Conservation (phyloP, 2,329 filamentous ascomycete genomes). For the Colletotrichum tabaci region DNA sequence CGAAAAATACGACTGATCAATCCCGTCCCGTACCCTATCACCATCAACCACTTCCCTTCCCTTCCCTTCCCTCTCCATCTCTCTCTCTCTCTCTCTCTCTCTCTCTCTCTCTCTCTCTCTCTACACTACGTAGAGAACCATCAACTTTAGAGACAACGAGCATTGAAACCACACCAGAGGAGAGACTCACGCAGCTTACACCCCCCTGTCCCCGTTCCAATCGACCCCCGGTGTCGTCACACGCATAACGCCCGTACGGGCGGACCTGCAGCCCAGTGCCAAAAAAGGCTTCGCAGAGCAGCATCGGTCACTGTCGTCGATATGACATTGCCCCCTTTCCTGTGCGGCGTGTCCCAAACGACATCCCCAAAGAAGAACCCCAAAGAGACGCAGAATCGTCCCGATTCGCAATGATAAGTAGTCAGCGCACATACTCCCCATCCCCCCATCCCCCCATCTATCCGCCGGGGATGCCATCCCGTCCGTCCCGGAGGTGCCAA, state of each 20-base stretch:
- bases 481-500: neutral
- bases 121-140: neutral
- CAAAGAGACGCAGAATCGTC: neutral
- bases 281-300: neutral
- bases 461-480: neutral
- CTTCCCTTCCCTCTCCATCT: too few relatives aligned
- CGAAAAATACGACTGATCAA: neutral
- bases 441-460: neutral
- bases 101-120: too few relatives aligned
- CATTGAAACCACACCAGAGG: neutral
- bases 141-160: neutral
- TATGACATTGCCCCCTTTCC: neutral
- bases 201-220: neutral
- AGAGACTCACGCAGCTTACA: neutral
- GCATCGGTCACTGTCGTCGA: too few relatives aligned
- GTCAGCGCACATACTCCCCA: neutral
- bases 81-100: too few relatives aligned
- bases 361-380: neutral
- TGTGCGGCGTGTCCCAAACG: neutral
- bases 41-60: neutral
- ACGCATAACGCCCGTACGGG: conserved; percentile 22
- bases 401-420: neutral
- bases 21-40: neutral
- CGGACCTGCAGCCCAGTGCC: conserved; percentile 1
- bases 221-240: neutral